Evolutionary conservation across 352 stramenopile genomes (phyloP), one percentile per base, ranked within the genome.

Genomic region (Phytophthora kernoviae): DNA sequence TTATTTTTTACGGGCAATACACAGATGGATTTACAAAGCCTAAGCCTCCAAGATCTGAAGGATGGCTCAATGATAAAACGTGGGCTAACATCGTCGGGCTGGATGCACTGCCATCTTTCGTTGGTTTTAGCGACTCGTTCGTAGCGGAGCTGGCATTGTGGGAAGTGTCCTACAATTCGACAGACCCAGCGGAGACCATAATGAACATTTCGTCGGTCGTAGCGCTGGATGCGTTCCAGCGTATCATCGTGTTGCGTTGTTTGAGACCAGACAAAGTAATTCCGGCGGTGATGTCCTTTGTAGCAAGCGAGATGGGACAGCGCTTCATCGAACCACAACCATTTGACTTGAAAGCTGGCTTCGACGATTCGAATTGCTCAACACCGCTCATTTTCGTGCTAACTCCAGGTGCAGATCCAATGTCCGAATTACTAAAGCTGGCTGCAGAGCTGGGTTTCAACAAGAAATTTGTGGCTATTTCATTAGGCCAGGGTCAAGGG

Each of bases 321-420:
- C 77, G 81, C 6, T 98, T 97, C 65, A 97, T 98, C 30, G 95
- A 98, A 62, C 88, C 92, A 4, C 82, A 96, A 56, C 91, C 89
- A 7, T 98, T 99, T 41, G 89, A 98, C 63, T 60, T 99, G 1
- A 93, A 93, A 34, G 90, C 88, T 14, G 90, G 87, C 9, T 99
- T 90, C 50, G 83, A 96, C 17, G 96, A 98, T 63, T 98, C 91
- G 5, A 98, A 84, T 21, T 98, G 88, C 65, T 80, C 89, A n/a
- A 98, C 94, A 22, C 94, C 96, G 11, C 73, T 98, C 6, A 97
- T 99, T 49, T 98, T 99, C 68, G 89, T 99, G 40, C 76, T 99
- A 15, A 97, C 94, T 6, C 93, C 94, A 2, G 96, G 96, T 22
- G 91, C 96, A 5, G 96, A 98, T 53, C 95, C 96, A 3, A 98